These are phyloP conservation scores for Jasminum sambac DNA, from an alignment of 257 asterid genomes.

Conservation along the genomic window DNA sequence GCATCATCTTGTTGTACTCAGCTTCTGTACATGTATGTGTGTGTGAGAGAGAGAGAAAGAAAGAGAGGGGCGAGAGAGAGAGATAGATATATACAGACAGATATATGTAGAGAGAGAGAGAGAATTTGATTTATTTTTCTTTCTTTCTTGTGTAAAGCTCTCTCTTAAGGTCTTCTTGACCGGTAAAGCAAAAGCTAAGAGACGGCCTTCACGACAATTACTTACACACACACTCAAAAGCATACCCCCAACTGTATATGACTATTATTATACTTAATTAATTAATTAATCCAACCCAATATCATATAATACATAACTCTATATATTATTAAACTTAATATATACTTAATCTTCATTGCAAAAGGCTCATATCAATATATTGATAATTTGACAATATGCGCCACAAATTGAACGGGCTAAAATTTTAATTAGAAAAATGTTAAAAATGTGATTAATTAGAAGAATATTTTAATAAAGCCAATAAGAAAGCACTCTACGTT, in stretches of 20 bases:
- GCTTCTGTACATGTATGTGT: slow-evolving; percentile 23
- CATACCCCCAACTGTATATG: slow-evolving; percentile 21
- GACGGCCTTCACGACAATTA: slow-evolving; percentile 35
- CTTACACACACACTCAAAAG: slow-evolving; percentile 40
- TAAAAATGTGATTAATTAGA: not conserved
- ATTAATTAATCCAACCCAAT: slow-evolving; percentile 16
- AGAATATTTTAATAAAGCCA: not conserved
- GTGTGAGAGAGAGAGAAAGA: slow-evolving; percentile 15
- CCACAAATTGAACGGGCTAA: not conserved
- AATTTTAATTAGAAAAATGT: not conserved
- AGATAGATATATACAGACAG: too few relatives aligned
- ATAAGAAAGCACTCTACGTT: not conserved
- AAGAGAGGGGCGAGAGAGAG: not conserved
- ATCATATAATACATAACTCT: not conserved
- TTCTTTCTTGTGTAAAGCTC: not conserved
- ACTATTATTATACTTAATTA: not conserved
- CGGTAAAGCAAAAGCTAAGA: slow-evolving; percentile 65
- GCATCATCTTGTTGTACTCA: slow-evolving; percentile 40
- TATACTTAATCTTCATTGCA: not conserved
- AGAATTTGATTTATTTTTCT: slow-evolving; percentile 20
- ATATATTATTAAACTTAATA: not conserved
- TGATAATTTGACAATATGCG: not conserved
- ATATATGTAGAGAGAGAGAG: slow-evolving; percentile 20
- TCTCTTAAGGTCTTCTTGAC: slow-evolving; percentile 47
- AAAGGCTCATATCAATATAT: not conserved